Evolutionary conservation across 345 rosid species (phyloP).

Genomic region (Microcos paniculata): DNA sequence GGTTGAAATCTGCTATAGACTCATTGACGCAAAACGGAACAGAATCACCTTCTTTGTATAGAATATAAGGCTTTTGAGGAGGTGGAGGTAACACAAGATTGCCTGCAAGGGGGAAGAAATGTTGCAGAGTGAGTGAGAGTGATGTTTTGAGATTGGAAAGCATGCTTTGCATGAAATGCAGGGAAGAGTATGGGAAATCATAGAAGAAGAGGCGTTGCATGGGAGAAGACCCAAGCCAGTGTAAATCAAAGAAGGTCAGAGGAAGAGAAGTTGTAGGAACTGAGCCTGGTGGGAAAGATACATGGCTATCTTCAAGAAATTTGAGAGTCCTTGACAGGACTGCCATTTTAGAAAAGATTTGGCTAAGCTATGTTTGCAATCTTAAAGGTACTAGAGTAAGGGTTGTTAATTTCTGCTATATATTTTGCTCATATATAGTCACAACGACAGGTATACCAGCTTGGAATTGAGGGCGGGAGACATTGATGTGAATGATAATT

Average conservation of each 20-base stretch:
- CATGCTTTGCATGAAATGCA: slow-evolving; percentile 21
- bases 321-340: background rate
- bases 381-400: no score
- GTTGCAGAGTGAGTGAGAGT: background rate
- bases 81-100: background rate
- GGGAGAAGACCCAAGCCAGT: slow-evolving; percentile 49
- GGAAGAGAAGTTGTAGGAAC: slow-evolving; percentile 18
- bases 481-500: no score
- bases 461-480: no score
- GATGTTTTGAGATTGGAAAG: background rate
- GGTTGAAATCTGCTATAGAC: slow-evolving; percentile 23
- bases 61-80: background rate
- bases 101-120: background rate
- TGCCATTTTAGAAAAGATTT: background rate
- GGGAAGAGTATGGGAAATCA: slow-evolving; percentile 23
- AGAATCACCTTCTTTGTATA: background rate
- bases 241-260: slow-evolving; percentile 41
- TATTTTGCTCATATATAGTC: no score
- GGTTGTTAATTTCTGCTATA: no score
- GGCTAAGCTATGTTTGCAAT: background rate
- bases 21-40: slow-evolving; percentile 27
- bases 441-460: no score
- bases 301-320: background rate
- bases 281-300: slow-evolving; percentile 17
- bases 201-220: slow-evolving; percentile 43